A percentile compares a stretch with the other conserved stretches of the same genome.
phyloP scores from a whole-genome alignment of 768 basidiomycete genomes.

The Antrodiella citrinella region DNA sequence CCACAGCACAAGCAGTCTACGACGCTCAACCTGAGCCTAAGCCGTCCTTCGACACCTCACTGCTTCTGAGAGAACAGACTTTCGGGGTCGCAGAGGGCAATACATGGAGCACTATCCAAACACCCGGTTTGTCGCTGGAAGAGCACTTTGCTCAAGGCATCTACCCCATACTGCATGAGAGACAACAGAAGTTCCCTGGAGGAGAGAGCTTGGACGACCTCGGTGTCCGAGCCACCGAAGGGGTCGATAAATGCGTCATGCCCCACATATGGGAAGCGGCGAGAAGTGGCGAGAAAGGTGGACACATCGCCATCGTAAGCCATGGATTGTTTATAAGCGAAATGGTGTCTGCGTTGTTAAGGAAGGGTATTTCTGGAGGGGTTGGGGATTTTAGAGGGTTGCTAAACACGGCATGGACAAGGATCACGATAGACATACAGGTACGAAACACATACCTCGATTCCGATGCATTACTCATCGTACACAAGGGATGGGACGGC shows the following conservation, averaged over 20 bases:
- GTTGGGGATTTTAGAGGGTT: conserved; percentile 40
- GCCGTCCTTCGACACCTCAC: conserved; percentile 38
- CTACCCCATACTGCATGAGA: conserved; percentile 40
- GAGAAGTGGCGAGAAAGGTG: conserved; percentile 28
- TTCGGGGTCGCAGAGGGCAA: conserved; percentile 69
- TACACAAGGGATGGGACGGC: conserved; percentile 21
- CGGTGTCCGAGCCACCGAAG: conserved; percentile 41
- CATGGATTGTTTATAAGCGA: conserved; percentile 62
- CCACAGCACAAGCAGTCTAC: conserved; percentile 51
- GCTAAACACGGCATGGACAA: conserved; percentile 65
- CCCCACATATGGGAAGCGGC: conserved; percentile 43
- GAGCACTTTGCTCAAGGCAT: conserved; percentile 45
- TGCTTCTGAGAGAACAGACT: conserved; percentile 55
- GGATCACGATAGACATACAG: conserved; percentile 40
- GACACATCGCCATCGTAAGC: conserved; percentile 62
- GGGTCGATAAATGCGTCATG: conserved; percentile 44
- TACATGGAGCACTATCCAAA: conserved; percentile 28
- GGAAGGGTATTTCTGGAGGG: conserved; percentile 28
- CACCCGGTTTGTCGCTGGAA: conserved; percentile 18
- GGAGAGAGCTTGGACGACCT: conserved; percentile 71
- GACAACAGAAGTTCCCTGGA: conserved; percentile 50
- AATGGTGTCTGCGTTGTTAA: conserved; percentile 43
- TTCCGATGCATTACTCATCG: background rate
- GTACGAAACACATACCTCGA: conserved; percentile 23
- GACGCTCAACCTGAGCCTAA: conserved; percentile 39